Base-by-base conservation (phyloP, 2,329 filamentous ascomycete species). In the Colletotrichum aenigma region DNA sequence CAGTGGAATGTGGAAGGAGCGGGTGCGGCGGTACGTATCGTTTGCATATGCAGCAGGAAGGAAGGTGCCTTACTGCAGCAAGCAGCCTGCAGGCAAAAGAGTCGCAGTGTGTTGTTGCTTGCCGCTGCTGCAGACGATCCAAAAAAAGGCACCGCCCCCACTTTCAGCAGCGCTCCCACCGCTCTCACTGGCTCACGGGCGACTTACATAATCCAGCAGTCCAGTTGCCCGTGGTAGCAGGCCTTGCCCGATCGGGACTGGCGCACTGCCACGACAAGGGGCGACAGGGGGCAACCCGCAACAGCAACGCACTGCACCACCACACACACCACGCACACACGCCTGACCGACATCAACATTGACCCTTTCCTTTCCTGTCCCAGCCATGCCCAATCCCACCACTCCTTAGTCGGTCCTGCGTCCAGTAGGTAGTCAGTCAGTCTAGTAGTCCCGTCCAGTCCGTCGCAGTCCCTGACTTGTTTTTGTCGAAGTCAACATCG, bases 151-250 rank as follows among this genome's bases (percentile, higher is more conserved):
- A 52, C 30, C 26, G 9, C 18, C 24, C 30, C 73, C 73, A 68
- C 56, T 48, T 13, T 15, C 8, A 13, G 3, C 18, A 58, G n/a
- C n/a, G 38, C 21, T 30, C 24, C 43, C 64, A 6, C 7, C 32
- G 12, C 30, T 21, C 55, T 75, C 52, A 73, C n/a, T 75, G 55
- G 69, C 24, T n/a, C 13, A 0, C 16, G 6, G 6, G 6, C 2
- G 64, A 10, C 16, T 76, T 76, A 76, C 70, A 38, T 76, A 73
- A 74, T 5, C 1, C 5, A 5, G 1, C 1, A 18, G 24, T 52
- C 70, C 70, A 74, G 76, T 78, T 78, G 76, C 76, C 75, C 75
- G 75, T 78, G 71, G 76, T 77, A 75, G 71, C 75, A 77, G n/a
- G 13, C 71, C 58, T 58, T 26, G 1, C 76, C 71, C 6, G 2